These are phyloP conservation scores for Kwoniella heveanensis DNA, from an alignment of 768 basidiomycete species.

Conservation along the genomic window DNA sequence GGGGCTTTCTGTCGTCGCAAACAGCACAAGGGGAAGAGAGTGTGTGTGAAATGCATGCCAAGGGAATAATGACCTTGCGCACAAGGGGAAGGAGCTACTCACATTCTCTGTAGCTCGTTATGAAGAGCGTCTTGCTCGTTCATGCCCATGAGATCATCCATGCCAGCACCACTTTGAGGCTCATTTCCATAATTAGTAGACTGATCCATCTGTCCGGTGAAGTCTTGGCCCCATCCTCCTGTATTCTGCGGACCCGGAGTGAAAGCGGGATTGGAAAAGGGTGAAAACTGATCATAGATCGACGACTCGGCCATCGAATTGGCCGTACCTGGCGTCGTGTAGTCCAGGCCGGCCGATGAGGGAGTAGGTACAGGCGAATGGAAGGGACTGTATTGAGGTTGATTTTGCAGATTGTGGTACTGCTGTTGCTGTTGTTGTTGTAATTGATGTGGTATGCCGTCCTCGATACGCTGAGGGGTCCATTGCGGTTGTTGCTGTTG, in stretches of 20 bases:
- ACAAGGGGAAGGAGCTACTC: slow-evolving; percentile 5
- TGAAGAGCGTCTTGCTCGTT: slow-evolving; percentile 21
- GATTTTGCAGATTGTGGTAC: slow-evolving; percentile 8
- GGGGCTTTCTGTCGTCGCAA: too few species aligned
- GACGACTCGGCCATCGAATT: slow-evolving; percentile 8
- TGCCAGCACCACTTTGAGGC: slow-evolving; percentile 1
- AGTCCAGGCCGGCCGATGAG: slow-evolving; percentile 16
- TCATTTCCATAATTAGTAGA: slow-evolving; percentile 3
- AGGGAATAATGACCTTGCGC: not conserved
- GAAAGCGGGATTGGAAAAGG: slow-evolving; percentile 10
- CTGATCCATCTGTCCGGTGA: slow-evolving; percentile 22
- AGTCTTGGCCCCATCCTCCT: slow-evolving; percentile 26
- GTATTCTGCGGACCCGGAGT: slow-evolving; percentile 9
- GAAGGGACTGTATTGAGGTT: slow-evolving; percentile 22
- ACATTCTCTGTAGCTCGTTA: slow-evolving; percentile 30
- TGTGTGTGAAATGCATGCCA: not conserved
- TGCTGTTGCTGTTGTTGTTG: slow-evolving; percentile 3
- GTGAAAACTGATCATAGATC: slow-evolving; percentile 20
- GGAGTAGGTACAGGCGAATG: slow-evolving; percentile 18
- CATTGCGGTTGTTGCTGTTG: slow-evolving; percentile 7
- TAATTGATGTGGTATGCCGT: slow-evolving; percentile 3
- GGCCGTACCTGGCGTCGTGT: slow-evolving; percentile 24
- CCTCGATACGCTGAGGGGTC: not conserved
- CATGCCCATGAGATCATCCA: slow-evolving; percentile 18
- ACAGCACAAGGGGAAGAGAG: not conserved